Percentiles rank a stretch among this genome's conserved stretches.
Conservation (phyloP, 257 asterid species). For the Capsicum chinense region DNA sequence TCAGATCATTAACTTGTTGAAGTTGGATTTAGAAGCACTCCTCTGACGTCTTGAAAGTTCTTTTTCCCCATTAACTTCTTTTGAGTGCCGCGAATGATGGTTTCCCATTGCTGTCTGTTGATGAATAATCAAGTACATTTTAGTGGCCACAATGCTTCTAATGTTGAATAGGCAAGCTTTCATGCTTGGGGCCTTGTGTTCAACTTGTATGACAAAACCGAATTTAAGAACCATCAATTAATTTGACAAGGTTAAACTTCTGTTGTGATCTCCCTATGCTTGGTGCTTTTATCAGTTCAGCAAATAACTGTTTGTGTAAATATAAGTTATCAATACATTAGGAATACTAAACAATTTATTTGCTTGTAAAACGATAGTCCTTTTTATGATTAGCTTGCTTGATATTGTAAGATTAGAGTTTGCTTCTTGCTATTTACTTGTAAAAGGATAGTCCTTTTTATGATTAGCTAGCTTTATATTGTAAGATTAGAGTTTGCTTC, state of each 20-base stretch:
- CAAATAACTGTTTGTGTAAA: neutral
- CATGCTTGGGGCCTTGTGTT: slow-evolving; percentile 12
- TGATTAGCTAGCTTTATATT: neutral
- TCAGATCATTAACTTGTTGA: slow-evolving; percentile 1
- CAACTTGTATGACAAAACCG: neutral
- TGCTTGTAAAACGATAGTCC: neutral
- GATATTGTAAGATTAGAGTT: slow-evolving; percentile 15
- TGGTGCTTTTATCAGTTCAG: neutral
- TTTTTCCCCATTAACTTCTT: slow-evolving; percentile 9
- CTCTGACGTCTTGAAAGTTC: slow-evolving; percentile 23
- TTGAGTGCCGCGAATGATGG: slow-evolving; percentile 20
- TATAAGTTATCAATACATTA: neutral
- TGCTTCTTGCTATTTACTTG: slow-evolving; percentile 22
- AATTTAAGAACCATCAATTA: neutral
- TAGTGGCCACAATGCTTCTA: neutral
- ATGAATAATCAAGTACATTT: neutral
- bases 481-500: slow-evolving; percentile 23
- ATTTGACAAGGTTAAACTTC: slow-evolving; percentile 9
- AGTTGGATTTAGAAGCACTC: neutral
- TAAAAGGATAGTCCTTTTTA: neutral
- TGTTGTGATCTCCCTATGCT: neutral
- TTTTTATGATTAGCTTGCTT: slow-evolving; percentile 12
- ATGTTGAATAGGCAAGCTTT: neutral
- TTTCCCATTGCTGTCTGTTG: neutral
- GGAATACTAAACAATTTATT: neutral